A percentile compares a stretch with the other conserved stretches of the same genome.
phyloP scores from a whole-genome alignment of 257 asterid genomes.

The Hygrophila difformis region DNA sequence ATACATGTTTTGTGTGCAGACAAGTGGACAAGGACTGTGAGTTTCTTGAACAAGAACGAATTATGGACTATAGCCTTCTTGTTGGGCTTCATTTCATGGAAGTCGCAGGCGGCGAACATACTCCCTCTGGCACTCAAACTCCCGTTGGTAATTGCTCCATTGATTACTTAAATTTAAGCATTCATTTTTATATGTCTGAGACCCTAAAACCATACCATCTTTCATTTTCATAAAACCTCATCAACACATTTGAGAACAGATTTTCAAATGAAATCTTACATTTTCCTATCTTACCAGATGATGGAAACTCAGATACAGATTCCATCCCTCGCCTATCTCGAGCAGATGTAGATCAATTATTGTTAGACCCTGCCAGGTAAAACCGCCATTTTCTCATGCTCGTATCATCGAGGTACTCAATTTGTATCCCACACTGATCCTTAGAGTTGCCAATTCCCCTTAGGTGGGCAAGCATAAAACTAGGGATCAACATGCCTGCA shows the following conservation, averaged over 20 bases:
- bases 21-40: slow-evolving; percentile 75
- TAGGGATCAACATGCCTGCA: slow-evolving; percentile 94
- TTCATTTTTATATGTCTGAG: too few species aligned
- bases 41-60: slow-evolving; percentile 65
- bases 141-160: background rate
- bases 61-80: slow-evolving; percentile 74
- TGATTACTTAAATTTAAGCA: background rate
- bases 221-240: too few species aligned
- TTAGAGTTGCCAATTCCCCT: background rate
- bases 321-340: slow-evolving; percentile 55
- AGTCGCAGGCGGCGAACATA: slow-evolving; percentile 25
- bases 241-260: too few species aligned
- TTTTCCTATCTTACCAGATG: slow-evolving; percentile 32
- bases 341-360: slow-evolving; percentile 69
- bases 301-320: slow-evolving; percentile 46
- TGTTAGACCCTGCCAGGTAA: slow-evolving; percentile 76
- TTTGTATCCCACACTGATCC: too few species aligned
- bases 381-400: too few species aligned
- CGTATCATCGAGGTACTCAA: too few species aligned
- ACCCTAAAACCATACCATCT: too few species aligned
- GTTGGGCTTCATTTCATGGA: slow-evolving; percentile 70
- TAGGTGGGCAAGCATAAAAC: slow-evolving; percentile 79
- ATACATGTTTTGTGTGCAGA: slow-evolving; percentile 23
- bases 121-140: slow-evolving; percentile 30
- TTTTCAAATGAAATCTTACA: background rate